A percentile compares a stretch with the other conserved stretches of the same genome.
phyloP scores from a whole-genome alignment of 2,329 filamentous ascomycete genomes.

The Ophiostoma quercus region DNA sequence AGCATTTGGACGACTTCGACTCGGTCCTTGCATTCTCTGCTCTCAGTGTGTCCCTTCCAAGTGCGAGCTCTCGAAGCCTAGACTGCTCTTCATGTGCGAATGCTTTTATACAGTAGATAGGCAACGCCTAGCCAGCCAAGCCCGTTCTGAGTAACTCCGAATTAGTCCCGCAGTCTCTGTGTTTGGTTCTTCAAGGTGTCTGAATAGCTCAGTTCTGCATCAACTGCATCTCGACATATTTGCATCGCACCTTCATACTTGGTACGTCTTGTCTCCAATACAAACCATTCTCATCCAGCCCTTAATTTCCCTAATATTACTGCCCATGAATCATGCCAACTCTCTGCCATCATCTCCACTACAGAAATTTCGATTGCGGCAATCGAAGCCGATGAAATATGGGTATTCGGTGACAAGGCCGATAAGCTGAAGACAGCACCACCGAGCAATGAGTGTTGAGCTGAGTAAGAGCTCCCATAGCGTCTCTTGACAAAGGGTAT shows the following conservation, averaged over 20 bases:
- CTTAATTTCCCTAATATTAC: background rate
- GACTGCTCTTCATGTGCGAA: background rate
- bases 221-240: background rate
- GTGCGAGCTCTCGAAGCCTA: background rate
- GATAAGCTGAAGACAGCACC: background rate
- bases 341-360: background rate
- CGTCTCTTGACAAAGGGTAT: background rate
- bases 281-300: background rate
- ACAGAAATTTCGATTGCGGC: background rate
- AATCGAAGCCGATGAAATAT: background rate
- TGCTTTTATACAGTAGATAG: too few species aligned
- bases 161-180: background rate
- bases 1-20: background rate
- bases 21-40: background rate
- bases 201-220: background rate
- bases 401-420: background rate
- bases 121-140: background rate
- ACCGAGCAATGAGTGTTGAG: background rate
- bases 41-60: background rate
- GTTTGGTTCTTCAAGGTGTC: background rate
- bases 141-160: background rate
- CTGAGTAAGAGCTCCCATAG: background rate
- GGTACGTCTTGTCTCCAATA: background rate
- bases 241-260: background rate
- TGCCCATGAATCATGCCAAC: slow-evolving; percentile 4